Conservation (phyloP, 1,139 yeast species). For the Saccharomycopsis phalli region DNA sequence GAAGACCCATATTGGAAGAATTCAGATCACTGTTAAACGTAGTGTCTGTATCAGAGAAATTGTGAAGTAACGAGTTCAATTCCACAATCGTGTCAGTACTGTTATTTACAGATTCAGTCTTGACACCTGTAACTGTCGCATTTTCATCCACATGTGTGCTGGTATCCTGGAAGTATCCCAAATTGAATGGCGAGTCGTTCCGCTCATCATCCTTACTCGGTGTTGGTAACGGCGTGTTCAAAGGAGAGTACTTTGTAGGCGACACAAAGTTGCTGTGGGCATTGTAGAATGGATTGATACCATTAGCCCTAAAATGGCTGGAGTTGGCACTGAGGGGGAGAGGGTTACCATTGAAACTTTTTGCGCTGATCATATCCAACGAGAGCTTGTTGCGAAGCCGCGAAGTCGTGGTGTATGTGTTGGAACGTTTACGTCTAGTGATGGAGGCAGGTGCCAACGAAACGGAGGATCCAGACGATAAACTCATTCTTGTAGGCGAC, state of each 20-base stretch:
- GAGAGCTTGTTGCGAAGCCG: conserved; percentile 7
- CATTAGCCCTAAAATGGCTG: not conserved
- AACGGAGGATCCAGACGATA: not conserved
- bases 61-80: not conserved
- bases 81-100: conserved; percentile 4
- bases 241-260: conserved; percentile 7
- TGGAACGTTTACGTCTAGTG: conserved; percentile 1
- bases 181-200: not conserved
- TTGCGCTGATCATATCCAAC: not conserved
- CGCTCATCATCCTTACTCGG: not conserved
- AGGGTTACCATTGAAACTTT: not conserved
- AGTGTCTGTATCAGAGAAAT: conserved; percentile 2
- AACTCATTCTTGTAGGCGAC: not conserved
- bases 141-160: not conserved
- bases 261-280: not conserved
- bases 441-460: not conserved
- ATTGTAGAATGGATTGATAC: conserved; percentile 19
- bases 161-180: not conserved
- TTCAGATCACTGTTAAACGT: conserved; percentile 3
- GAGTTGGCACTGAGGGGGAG: not conserved
- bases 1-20: not conserved
- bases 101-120: too few relatives aligned
- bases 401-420: conserved; percentile 3
- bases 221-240: conserved; percentile 8
- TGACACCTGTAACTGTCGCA: too few relatives aligned